Percentiles rank a stretch among this genome's conserved stretches.
phyloP scores from a whole-genome alignment of 345 rosid species.

The Citrus glauca region DNA sequence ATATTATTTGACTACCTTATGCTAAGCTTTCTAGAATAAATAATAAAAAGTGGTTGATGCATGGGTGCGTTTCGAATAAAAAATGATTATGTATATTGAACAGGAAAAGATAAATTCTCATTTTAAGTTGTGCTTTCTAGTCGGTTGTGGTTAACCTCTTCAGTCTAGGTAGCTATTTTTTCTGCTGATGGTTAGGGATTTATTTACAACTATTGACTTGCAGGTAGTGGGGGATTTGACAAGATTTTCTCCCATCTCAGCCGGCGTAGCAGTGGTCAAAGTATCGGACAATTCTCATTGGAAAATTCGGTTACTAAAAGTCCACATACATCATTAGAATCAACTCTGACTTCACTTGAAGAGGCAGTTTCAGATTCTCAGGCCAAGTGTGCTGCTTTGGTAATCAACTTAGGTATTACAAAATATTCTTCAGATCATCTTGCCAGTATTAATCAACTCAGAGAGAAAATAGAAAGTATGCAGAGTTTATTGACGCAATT shows the following conservation, averaged over 20 bases:
- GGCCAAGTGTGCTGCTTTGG: slow-evolving; percentile 56
- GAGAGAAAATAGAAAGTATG: slow-evolving; percentile 62
- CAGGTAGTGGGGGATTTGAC: slow-evolving; percentile 87
- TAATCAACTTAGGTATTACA: slow-evolving; percentile 34
- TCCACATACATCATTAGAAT: slow-evolving; percentile 26
- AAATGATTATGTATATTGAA: background rate
- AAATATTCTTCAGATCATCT: slow-evolving; percentile 35
- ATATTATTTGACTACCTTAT: background rate
- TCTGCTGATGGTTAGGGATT: background rate
- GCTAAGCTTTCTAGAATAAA: background rate
- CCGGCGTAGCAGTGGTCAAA: slow-evolving; percentile 38
- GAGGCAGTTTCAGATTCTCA: slow-evolving; percentile 62
- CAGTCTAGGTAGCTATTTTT: background rate
- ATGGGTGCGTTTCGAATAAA: background rate
- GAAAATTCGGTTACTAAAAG: slow-evolving; percentile 26
- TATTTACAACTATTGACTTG: slow-evolving; percentile 13
- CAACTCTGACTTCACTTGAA: slow-evolving; percentile 70
- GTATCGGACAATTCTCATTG: slow-evolving; percentile 30
- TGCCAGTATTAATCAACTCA: slow-evolving; percentile 43
- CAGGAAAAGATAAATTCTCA: background rate
- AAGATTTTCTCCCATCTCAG: slow-evolving; percentile 59
- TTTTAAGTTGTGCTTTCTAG: background rate
- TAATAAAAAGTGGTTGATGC: background rate
- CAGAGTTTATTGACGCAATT: slow-evolving; percentile 57
- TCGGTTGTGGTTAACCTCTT: background rate